These are phyloP conservation scores for Nicotiana tabacum DNA, from an alignment of 257 asterid species.

Conservation along the genomic window DNA sequence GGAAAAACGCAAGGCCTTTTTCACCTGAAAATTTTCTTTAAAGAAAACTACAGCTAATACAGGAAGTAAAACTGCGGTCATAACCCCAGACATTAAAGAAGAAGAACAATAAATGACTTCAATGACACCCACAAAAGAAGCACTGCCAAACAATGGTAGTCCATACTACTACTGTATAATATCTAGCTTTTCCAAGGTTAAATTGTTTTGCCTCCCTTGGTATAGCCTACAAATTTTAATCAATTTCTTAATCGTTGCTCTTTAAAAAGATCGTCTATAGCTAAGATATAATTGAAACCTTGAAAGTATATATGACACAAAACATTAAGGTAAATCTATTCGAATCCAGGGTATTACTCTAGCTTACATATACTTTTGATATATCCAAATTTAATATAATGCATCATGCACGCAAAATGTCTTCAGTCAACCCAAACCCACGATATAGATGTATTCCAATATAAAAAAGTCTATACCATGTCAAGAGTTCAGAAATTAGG, in stretches of 20 bases:
- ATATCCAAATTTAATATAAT: no score
- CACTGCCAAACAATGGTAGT: neutral
- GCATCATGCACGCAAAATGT: no score
- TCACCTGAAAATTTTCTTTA: neutral
- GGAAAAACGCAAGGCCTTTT: neutral
- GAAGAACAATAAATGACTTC: neutral
- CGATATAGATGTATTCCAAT: no score
- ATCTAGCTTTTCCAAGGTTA: neutral
- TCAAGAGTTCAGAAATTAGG: no score
- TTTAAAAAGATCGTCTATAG: no score
- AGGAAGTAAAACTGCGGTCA: neutral
- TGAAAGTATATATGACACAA: no score
- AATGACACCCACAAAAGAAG: neutral
- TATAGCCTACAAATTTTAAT: neutral
- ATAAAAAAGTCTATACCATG: no score
- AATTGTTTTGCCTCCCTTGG: neutral
- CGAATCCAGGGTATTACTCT: no score
- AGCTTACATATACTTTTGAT: no score
- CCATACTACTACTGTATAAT: neutral
- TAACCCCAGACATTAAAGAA: neutral
- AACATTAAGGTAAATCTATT: no score
- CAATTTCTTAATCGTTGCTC: neutral
- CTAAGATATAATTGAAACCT: no score
- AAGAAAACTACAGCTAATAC: neutral
- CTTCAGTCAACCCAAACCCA: no score